A percentile compares a stretch with the other conserved stretches of the same genome.
These are phyloP conservation scores for Paramecium octaurelia DNA, from an alignment of 73 alveolate genomes.

Conservation along the genomic window DNA sequence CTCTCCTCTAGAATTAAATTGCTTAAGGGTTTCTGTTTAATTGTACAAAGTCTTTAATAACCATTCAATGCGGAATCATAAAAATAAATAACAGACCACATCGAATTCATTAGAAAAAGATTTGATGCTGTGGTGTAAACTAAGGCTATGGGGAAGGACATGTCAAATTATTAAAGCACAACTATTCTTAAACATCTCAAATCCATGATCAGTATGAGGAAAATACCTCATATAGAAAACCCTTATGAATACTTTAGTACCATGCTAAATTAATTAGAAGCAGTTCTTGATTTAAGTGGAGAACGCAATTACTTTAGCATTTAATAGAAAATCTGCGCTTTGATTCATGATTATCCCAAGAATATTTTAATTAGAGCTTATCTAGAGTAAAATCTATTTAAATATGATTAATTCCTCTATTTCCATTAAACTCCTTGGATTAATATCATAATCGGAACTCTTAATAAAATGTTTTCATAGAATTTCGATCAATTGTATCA, in stretches of 20 bases:
- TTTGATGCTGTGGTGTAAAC: neutral
- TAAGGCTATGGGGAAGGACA: neutral
- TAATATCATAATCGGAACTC: neutral
- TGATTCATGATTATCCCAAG: constrained; percentile 16
- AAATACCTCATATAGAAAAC: neutral
- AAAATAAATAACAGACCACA: neutral
- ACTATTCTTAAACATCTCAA: neutral
- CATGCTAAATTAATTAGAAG: constrained; percentile 37
- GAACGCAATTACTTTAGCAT: constrained; percentile 15
- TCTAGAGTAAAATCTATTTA: neutral
- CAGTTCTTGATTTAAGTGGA: neutral
- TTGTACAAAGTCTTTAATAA: neutral
- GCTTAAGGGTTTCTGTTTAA: neutral
- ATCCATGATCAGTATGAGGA: constrained; percentile 26
- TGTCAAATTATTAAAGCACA: neutral
- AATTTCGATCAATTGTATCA: constrained; percentile 18
- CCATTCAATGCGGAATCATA: neutral
- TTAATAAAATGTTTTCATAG: neutral
- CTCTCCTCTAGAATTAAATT: constrained; percentile 1
- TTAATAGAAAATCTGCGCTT: neutral
- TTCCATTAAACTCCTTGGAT: constrained; percentile 3
- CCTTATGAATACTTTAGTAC: neutral
- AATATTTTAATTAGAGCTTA: constrained; percentile 33
- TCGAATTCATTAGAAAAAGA: constrained; percentile 20
- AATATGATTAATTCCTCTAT: constrained; percentile 12